Conservation (phyloP, 345 rosid genomes). For the Adansonia digitata region DNA sequence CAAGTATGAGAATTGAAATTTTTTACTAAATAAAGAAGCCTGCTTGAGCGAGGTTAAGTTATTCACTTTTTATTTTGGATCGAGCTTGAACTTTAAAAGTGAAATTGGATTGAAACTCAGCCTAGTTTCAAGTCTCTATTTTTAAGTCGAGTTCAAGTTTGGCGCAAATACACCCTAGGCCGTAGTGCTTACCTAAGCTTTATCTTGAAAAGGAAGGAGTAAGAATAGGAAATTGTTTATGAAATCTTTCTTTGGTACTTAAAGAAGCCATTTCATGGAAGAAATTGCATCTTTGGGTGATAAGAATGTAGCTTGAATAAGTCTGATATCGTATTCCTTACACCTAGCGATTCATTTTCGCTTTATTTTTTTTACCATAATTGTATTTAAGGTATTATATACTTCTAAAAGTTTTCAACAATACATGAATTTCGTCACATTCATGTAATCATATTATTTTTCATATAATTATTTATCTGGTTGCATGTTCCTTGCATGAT, state of each 20-base stretch:
- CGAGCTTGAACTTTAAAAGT: too few relatives aligned
- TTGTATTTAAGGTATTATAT: neutral
- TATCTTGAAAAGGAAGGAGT: neutral
- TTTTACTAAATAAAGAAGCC: too few relatives aligned
- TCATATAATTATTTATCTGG: neutral
- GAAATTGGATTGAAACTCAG: too few relatives aligned
- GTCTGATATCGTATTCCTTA: neutral
- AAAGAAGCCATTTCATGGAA: neutral
- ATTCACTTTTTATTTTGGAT: too few relatives aligned
- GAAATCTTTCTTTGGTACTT: neutral
- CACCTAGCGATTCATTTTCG: neutral
- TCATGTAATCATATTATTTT: neutral
- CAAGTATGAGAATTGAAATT: too few relatives aligned
- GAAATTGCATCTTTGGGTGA: neutral
- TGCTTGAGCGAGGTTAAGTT: too few relatives aligned
- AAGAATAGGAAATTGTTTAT: neutral
- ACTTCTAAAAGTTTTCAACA: neutral
- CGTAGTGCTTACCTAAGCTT: neutral
- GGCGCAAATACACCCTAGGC: too few relatives aligned
- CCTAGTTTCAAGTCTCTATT: too few relatives aligned
- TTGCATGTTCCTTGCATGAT: too few relatives aligned
- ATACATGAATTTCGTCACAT: neutral
- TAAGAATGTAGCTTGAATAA: neutral
- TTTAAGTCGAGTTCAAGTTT: too few relatives aligned
- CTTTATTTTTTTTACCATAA: neutral